A percentile compares a stretch with the other conserved stretches of the same genome.
These are phyloP conservation scores for Barnettozyma sp. DNA, from an alignment of 805 yeast species.

Conservation along the genomic window DNA sequence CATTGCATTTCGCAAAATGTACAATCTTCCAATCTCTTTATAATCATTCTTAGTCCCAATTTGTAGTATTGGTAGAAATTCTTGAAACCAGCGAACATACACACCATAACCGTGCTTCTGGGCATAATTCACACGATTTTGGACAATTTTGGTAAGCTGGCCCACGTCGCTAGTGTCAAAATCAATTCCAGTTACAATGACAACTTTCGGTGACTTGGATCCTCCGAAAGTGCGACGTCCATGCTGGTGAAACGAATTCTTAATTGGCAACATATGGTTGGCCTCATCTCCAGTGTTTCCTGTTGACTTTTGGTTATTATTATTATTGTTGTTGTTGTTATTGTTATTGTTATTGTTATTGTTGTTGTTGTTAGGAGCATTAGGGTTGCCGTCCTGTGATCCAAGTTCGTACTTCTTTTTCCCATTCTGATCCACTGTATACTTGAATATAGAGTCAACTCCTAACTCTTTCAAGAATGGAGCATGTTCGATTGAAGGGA, in stretches of 20 bases:
- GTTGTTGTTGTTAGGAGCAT: too few relatives aligned
- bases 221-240: conserved; percentile 48
- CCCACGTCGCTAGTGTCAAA: conserved; percentile 55
- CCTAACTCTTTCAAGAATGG: conserved; percentile 52
- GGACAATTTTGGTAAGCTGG: conserved; percentile 62
- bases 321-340: too few relatives aligned
- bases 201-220: conserved; percentile 49
- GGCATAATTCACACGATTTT: conserved; percentile 86
- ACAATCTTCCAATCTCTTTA: conserved; percentile 56
- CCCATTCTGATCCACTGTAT: conserved; percentile 41
- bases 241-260: conserved; percentile 54
- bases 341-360: too few relatives aligned
- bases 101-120: conserved; percentile 74
- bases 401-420: conserved; percentile 27
- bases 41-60: conserved; percentile 31
- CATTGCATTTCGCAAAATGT: conserved; percentile 79
- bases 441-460: conserved; percentile 43
- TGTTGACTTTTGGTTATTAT: conserved; percentile 33
- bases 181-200: conserved; percentile 75
- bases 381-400: conserved; percentile 30
- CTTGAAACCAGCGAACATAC: conserved; percentile 80
- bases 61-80: conserved; percentile 59
- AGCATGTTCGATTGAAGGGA: conserved; percentile 72
- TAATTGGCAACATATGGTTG: conserved; percentile 36
- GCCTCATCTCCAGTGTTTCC: conserved; percentile 30